Evolutionary conservation across 176 grass and related monocot species (phyloP).

Genomic region (Zoysia japonica): DNA sequence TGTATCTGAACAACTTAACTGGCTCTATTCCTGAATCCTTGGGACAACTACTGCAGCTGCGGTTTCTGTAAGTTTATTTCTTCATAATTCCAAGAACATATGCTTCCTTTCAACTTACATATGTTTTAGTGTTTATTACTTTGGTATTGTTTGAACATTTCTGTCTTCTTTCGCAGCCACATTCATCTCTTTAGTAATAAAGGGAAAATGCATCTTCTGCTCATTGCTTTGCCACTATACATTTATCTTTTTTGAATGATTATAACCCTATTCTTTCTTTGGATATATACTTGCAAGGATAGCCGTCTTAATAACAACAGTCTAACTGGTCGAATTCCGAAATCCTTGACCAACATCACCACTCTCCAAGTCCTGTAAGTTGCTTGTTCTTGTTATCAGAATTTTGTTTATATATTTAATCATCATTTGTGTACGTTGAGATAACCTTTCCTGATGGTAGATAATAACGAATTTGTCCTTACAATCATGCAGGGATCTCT

Average conservation of each 20-base stretch:
- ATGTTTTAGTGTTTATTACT: conserved; percentile 17
- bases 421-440: conserved; percentile 23
- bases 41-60: conserved; percentile 65
- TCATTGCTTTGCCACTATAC: not conserved
- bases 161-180: conserved; percentile 2
- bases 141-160: not conserved
- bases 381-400: conserved; percentile 18
- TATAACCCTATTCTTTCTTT: conserved; percentile 34
- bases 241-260: conserved; percentile 28
- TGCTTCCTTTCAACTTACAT: conserved; percentile 11
- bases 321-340: conserved; percentile 55
- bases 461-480: conserved; percentile 28
- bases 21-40: conserved; percentile 62
- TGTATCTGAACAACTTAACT: conserved; percentile 69
- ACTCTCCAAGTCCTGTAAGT: conserved; percentile 91
- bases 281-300: conserved; percentile 49
- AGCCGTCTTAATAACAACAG: conserved; percentile 92
- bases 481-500: conserved; percentile 70
- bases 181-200: not conserved
- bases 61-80: conserved; percentile 71
- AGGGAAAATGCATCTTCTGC: conserved; percentile 3
- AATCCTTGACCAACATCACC: conserved; percentile 52
- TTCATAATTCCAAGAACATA: not conserved
- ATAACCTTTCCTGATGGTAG: not conserved
- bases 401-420: conserved; percentile 9